Evolutionary conservation across 805 yeast species (phyloP).

Genomic region (Zygotorulaspora chibaensis): DNA sequence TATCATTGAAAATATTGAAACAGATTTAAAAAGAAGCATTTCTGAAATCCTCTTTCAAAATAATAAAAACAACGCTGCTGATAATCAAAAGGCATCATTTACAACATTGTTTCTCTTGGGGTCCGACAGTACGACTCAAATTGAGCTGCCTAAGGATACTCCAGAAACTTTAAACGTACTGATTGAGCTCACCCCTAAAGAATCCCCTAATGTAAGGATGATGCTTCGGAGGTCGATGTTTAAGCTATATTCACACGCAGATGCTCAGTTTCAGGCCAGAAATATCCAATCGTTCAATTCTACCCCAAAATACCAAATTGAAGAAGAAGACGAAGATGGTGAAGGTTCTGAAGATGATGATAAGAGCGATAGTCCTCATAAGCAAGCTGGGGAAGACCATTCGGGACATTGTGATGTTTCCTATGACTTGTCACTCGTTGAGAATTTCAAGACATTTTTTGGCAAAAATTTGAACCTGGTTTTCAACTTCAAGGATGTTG

Average conservation of each 20-base stretch:
- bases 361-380: constrained; percentile 12
- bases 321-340: constrained; percentile 6
- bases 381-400: constrained; percentile 2
- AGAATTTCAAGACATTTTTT: constrained; percentile 28
- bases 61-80: constrained; percentile 2
- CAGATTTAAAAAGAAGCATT: constrained; percentile 35
- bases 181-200: constrained; percentile 37
- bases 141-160: constrained; percentile 32
- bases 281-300: neutral
- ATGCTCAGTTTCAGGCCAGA: constrained; percentile 11
- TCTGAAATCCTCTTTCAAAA: constrained; percentile 21
- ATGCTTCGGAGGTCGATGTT: constrained; percentile 37
- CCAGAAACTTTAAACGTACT: constrained; percentile 22
- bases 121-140: constrained; percentile 41
- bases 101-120: constrained; percentile 41
- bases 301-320: constrained; percentile 8
- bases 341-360: constrained; percentile 7
- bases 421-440: constrained; percentile 33
- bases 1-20: constrained; percentile 34
- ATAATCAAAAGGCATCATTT: constrained; percentile 20
- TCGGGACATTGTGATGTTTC: constrained; percentile 20
- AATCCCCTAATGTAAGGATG: constrained; percentile 37
- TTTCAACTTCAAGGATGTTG: constrained; percentile 34
- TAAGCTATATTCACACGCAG: constrained; percentile 27
- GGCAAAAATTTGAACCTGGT: constrained; percentile 28